Conservation (phyloP, 768 basidiomycete species). For the Leccinum boreale region DNA sequence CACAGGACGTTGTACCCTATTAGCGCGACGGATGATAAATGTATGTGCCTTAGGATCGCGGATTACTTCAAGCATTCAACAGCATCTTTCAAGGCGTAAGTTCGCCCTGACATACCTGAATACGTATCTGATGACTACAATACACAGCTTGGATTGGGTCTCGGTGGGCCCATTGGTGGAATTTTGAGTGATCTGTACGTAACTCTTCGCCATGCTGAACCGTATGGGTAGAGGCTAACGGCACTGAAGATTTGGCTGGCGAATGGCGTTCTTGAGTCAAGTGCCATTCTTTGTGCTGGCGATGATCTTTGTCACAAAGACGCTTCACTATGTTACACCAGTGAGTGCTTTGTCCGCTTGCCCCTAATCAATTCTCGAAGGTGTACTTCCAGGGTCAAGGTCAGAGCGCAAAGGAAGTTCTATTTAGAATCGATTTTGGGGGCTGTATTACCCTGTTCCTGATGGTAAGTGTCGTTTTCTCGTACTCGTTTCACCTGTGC, state of each 20-base stretch:
- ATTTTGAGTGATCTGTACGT: conserved; percentile 20
- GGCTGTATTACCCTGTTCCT: conserved; percentile 61
- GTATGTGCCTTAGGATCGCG: conserved; percentile 1
- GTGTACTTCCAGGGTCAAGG: conserved; percentile 51
- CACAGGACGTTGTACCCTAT: background rate
- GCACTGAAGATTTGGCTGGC: conserved; percentile 40
- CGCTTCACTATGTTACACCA: conserved; percentile 61
- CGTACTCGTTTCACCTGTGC: background rate
- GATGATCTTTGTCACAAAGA: conserved; percentile 49
- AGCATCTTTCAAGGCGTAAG: conserved; percentile 16
- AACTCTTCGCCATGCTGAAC: background rate
- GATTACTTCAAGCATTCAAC: conserved; percentile 45
- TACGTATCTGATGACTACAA: background rate
- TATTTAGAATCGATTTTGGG: conserved; percentile 78
- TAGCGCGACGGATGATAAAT: no score
- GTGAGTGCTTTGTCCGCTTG: conserved; percentile 34
- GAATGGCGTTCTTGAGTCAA: conserved; percentile 74
- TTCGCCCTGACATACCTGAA: background rate
- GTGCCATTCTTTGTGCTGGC: conserved; percentile 56
- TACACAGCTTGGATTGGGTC: conserved; percentile 21
- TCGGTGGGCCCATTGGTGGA: conserved; percentile 24
- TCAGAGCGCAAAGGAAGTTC: conserved; percentile 57
- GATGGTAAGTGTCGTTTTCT: conserved; percentile 38
- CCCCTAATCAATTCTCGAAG: background rate
- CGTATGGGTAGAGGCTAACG: conserved; percentile 30